phyloP scores from a whole-genome alignment of 1,284 basidiomycete genomes.

The Chondrostereum purpureum region DNA sequence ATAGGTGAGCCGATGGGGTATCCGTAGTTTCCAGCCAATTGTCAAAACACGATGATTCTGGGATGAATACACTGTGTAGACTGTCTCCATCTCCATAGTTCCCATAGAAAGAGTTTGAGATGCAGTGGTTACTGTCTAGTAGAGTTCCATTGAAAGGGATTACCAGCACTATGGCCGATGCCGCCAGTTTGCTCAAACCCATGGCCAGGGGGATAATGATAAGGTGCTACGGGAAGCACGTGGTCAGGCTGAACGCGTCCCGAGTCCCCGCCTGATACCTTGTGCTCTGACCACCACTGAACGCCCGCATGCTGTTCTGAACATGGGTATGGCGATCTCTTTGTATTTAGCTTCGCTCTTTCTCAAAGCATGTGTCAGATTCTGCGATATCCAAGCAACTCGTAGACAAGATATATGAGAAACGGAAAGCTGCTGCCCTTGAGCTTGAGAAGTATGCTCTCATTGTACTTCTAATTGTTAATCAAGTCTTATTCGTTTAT shows the following conservation, averaged over 20 bases:
- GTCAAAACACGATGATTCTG: constrained; percentile 31
- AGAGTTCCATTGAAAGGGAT: constrained; percentile 30
- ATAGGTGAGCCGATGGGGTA: constrained; percentile 20
- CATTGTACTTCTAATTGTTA: constrained; percentile 6
- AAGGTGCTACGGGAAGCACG: not conserved
- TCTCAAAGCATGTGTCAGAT: no score
- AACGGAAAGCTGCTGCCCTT: constrained; percentile 91
- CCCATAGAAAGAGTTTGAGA: constrained; percentile 47
- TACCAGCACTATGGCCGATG: constrained; percentile 29
- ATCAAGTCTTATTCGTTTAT: constrained; percentile 14
- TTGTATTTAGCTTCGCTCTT: no score
- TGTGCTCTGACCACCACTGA: no score
- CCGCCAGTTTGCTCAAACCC: not conserved
- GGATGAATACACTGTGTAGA: constrained; percentile 42
- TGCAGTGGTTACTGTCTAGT: constrained; percentile 33
- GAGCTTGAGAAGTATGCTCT: constrained; percentile 83
- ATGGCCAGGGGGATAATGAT: not conserved
- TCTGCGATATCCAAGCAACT: constrained; percentile 66
- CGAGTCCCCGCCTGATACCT: no score
- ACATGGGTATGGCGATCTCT: no score
- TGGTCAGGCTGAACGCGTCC: no score
- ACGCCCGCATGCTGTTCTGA: no score
- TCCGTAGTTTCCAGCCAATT: constrained; percentile 19
- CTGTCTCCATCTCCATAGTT: constrained; percentile 35
- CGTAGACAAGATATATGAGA: constrained; percentile 89